Base-by-base conservation (phyloP, 768 basidiomycete genomes). In the Pisolithus microcarpus region DNA sequence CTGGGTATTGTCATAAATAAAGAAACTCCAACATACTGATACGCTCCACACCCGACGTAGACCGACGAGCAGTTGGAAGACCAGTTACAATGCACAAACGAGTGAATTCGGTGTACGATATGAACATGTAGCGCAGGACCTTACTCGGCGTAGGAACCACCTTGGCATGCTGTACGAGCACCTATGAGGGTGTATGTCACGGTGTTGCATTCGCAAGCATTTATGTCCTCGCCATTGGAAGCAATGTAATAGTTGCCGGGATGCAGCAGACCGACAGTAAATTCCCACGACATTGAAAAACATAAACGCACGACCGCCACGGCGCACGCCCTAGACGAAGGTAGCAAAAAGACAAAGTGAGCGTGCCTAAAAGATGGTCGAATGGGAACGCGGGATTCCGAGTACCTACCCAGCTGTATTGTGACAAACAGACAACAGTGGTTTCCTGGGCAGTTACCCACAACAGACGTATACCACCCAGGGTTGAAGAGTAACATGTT, bases 151-250 rank as follows among this genome's bases (percentile, higher is more conserved):
- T 66, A 70, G 2, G 64, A 82, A 23, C 4, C 21, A 23, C 21
- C 21, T 23, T 23, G 21, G 21, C 21, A 83, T 37, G 71, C 60
- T 21, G 72, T 77, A 63, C 82, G 83, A 16, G 82, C 81, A 50
- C 75, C 77, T 55, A 82, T 67, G 26, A 78, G 52, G 13, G 74
- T 76, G 55, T 82, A 84, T 3, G 73, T 72, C 28, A 80, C 75
- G 6, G 79, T 73, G 58, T 70, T 82, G 56, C 82, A 83, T 56
- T 75, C 71, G 52, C 82, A 82, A 5, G 59, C 40, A 43, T 70
- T 61, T 51, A 48, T 11, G 24, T 63, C 30, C 2, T 23, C 21
- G 1, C 21, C 21, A 23, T 23, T 23, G 4, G 43, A 43, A 61
- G 67, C 56, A 51, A 56, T 52, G 65, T 63, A 65, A 30, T 58